Percentiles rank a stretch among this genome's conserved stretches.
phyloP scores from a whole-genome alignment of 441 rosid species.

The Mallotus japonicus region DNA sequence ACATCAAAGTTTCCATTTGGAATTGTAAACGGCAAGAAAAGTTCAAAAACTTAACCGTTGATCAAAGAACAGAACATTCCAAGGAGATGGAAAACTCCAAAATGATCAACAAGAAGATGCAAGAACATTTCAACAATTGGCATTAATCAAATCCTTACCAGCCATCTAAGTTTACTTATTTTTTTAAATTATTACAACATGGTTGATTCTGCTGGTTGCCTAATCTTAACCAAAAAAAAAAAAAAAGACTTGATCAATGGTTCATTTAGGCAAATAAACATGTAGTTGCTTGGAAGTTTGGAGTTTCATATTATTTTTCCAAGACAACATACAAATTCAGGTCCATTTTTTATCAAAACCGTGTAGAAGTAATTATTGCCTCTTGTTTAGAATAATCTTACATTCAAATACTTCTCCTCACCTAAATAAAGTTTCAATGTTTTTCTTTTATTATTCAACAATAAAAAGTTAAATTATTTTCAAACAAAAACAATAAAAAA shows the following conservation, averaged over 20 bases:
- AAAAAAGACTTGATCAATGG: constrained; percentile 1
- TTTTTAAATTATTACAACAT: neutral
- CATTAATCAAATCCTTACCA: neutral
- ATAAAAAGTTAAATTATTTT: no score
- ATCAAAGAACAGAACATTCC: constrained; percentile 6
- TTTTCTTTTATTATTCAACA: no score
- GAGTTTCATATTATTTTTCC: neutral
- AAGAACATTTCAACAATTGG: no score
- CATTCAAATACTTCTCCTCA: no score
- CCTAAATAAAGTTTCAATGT: neutral
- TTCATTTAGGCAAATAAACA: neutral
- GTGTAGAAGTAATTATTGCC: no score
- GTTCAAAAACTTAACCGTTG: constrained; percentile 7
- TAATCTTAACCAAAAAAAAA: neutral
- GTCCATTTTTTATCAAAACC: no score
- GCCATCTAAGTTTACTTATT: neutral
- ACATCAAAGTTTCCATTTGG: neutral
- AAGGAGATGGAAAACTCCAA: neutral
- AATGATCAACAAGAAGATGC: neutral
- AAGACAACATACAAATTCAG: neutral
- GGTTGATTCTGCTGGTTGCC: neutral
- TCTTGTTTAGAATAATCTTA: no score
- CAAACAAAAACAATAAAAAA: no score
- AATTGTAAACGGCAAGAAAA: neutral
- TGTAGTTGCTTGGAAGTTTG: neutral